Evolutionary conservation across 2,329 filamentous ascomycete genomes (phyloP).

Genomic region (Dactylella cylindrospora): DNA sequence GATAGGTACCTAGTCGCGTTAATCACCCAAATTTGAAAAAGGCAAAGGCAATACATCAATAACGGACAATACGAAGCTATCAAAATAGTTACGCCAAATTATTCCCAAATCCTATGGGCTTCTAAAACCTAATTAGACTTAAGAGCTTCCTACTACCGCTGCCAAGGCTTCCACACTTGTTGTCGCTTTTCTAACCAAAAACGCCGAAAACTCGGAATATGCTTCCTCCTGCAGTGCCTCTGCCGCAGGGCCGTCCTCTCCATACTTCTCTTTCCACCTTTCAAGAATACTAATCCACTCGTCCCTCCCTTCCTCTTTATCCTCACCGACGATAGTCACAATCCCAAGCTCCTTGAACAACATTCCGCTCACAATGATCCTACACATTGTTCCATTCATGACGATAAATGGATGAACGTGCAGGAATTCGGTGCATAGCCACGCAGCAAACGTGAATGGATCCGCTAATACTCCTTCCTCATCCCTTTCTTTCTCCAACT

Average conservation of each 20-base stretch:
- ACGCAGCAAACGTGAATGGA: slow-evolving; percentile 26
- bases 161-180: slow-evolving; percentile 19
- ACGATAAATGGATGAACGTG: slow-evolving; percentile 29
- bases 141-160: slow-evolving; percentile 26
- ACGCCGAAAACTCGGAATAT: slow-evolving; percentile 31
- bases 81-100: no score
- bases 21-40: no score
- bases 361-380: slow-evolving; percentile 27
- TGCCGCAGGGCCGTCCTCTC: neutral
- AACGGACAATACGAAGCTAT: no score
- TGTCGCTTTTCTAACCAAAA: slow-evolving; percentile 16
- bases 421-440: slow-evolving; percentile 16
- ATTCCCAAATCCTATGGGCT: no score
- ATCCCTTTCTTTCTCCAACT: slow-evolving; percentile 13
- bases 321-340: slow-evolving; percentile 8
- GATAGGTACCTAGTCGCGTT: no score
- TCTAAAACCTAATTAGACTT: no score
- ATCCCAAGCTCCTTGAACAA: slow-evolving; percentile 33
- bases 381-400: slow-evolving; percentile 25
- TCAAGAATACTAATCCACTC: slow-evolving; percentile 23
- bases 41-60: no score
- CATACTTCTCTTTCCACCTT: slow-evolving; percentile 7
- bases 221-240: neutral
- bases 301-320: slow-evolving; percentile 6
- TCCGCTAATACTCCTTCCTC: slow-evolving; percentile 16